Evolutionary conservation across 805 yeast species (phyloP), one percentile per base, ranked within the genome.

Genomic region (Tetrapisispora arboricola): DNA sequence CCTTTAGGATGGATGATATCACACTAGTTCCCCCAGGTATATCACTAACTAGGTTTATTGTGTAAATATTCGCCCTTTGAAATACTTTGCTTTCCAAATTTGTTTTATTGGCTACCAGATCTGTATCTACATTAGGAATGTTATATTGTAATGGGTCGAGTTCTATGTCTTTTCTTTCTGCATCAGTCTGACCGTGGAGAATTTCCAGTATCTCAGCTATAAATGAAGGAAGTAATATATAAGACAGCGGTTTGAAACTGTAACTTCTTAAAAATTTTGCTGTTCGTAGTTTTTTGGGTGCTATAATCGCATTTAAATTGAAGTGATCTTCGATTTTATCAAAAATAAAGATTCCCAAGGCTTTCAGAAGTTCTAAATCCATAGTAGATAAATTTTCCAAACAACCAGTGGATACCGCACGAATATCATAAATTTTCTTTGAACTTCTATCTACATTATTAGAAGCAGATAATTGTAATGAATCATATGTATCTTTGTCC

Each of bases 221-320:
- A 44, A 76, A 80, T 3, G 61, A 53, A 0, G 87, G 84, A 25
- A 75, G 72, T 1, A 83, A 49, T 3, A 78, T 72, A 40, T 66
- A 61, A n/a, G 63, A 60, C 9, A 67, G 44, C 0, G 75, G 71
- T 36, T 68, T 76, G 32, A 67, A 67, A 39, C 86, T 75, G 38
- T 87, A 62, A 17, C 87, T 76, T 32, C 73, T 72, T 40, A 90
- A 67, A 53, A 90, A 88, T 61, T 90, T 92, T 43, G 83, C 95
- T 0, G 97, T 90, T 48, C 96, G 68, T 50, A 83, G 56, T n/a
- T 82, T 69, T 45, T 76, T 76, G 1, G 96, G 95, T 0, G 96
- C 88, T 10, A 88, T 74, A 10, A 83, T 61, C 0, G 75, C 60
- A 50, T 76, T 73, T 33, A 69, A 58, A 36, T 66, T 68, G 11